Evolutionary conservation across 2,329 filamentous ascomycete species (phyloP).

Genomic region (Cryphonectria carpinicola): DNA sequence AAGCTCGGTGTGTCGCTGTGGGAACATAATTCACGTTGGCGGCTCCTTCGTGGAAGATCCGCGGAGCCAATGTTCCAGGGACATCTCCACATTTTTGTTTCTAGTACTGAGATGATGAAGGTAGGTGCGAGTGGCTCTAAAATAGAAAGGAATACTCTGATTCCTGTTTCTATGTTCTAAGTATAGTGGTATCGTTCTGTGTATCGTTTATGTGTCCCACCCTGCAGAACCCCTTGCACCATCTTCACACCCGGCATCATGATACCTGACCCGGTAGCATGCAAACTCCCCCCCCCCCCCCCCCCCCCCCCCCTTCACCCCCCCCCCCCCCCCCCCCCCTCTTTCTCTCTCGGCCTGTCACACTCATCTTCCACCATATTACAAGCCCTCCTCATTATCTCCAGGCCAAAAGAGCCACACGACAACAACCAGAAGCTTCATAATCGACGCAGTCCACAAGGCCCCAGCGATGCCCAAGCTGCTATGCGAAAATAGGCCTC

Average conservation of each 20-base stretch:
- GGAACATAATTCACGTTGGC: not conserved
- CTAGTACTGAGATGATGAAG: not conserved
- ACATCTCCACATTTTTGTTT: not conserved
- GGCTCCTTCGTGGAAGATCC: not conserved
- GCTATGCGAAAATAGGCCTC: slow-evolving; percentile 54
- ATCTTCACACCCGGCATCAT: not conserved
- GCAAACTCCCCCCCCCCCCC: too few relatives aligned
- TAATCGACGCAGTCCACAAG: slow-evolving; percentile 60
- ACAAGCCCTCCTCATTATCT: slow-evolving; percentile 43
- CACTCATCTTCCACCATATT: slow-evolving; percentile 4
- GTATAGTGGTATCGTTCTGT: not conserved
- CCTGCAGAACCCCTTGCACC: not conserved
- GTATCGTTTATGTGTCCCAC: not conserved
- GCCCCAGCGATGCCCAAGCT: slow-evolving; percentile 54
- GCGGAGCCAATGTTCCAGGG: not conserved
- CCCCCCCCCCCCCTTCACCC: too few relatives aligned
- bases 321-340: too few relatives aligned
- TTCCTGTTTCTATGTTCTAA: not conserved
- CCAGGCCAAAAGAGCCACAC: slow-evolving; percentile 66
- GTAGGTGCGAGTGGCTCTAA: not conserved
- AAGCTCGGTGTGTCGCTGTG: not conserved
- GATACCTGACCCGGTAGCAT: not conserved
- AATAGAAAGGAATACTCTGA: not conserved
- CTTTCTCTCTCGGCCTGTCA: not conserved
- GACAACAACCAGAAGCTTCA: slow-evolving; percentile 61